Evolutionary conservation across 1,284 basidiomycete species (phyloP), one percentile per base, ranked within the genome.

Genomic region (Ceratobasidium sp.): DNA sequence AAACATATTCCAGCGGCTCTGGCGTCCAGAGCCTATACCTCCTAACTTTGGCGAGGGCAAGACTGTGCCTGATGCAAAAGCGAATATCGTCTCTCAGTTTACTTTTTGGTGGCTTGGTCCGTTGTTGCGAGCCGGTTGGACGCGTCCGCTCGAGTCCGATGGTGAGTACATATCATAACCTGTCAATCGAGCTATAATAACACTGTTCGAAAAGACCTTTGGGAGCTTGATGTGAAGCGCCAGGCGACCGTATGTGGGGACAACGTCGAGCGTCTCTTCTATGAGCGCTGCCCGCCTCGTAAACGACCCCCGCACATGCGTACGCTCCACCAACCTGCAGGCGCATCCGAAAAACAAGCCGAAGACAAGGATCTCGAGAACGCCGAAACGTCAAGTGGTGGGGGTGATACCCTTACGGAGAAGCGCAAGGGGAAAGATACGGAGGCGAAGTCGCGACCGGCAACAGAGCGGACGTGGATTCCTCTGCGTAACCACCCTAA

Each of bases 251-350:
- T 75, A 5, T 75, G 71, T 42, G 71, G 71, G 10, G 71, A 75
- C 33, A 26, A 44, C 20, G 71, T 77, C 42, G 75, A 77, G 40
- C 64, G 46, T 18, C 51, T 67, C 3, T 77, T 77, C 39, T 77
- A 67, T 51, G 66, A 77, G 53, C 75, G 75, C 66, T 77, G 75
- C 40, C 75, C 75, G 51, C 75, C 75, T 40, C 49, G 66, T 3
- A 77, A 77, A 51, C 75, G 75, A 7, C 75, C 75, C 12, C 78
- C 70, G 39, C 77, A 78, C 70, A 64, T 78, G 51, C 63, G 75
- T n/a, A 10, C 44, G n/a, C n/a, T 10, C 53, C 12, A 23, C 55
- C 53, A 33, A 33, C 33, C 33, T 33, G 33, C 18, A 23, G 46
- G 12, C 12, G 10, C 23, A 18, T 44, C 28, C 13, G 26, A 44